Conservation (phyloP, 805 yeast genomes). For the Lachancea sp. region DNA sequence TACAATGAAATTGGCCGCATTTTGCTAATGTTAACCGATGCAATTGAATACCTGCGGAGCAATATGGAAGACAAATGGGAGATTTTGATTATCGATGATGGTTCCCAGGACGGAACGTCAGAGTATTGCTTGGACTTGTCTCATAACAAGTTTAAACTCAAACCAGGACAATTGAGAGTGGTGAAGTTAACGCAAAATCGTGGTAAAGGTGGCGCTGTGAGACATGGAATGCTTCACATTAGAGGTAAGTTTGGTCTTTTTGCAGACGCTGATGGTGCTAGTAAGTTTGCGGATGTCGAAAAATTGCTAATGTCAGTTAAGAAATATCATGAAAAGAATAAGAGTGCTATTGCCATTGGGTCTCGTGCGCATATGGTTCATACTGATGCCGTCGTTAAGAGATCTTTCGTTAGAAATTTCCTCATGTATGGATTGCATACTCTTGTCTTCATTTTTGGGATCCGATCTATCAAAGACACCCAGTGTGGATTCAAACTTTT, state of each 20-base stretch:
- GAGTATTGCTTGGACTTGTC: slow-evolving; percentile 62
- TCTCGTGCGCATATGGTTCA: slow-evolving; percentile 95
- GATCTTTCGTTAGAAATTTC: slow-evolving; percentile 81
- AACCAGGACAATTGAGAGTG: slow-evolving; percentile 61
- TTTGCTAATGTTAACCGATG: slow-evolving; percentile 63
- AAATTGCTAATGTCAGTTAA: slow-evolving; percentile 44
- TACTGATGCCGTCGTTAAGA: slow-evolving; percentile 93
- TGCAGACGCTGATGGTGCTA: slow-evolving; percentile 98
- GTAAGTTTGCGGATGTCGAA: slow-evolving; percentile 63
- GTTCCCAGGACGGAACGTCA: slow-evolving; percentile 76
- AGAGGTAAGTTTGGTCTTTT: slow-evolving; percentile 72
- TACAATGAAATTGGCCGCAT: slow-evolving; percentile 78
- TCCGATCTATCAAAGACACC: slow-evolving; percentile 80
- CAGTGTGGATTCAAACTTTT: slow-evolving; percentile 97
- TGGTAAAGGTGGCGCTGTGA: slow-evolving; percentile 96
- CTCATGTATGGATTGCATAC: slow-evolving; percentile 90
- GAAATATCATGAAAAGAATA: slow-evolving; percentile 15
- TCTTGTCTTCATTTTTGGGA: slow-evolving; percentile 82
- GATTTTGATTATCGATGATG: slow-evolving; percentile 85
- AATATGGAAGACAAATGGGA: slow-evolving; percentile 42
- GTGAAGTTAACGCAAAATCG: slow-evolving; percentile 67
- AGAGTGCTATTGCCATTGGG: slow-evolving; percentile 73
- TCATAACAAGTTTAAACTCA: slow-evolving; percentile 37
- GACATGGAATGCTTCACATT: slow-evolving; percentile 77
- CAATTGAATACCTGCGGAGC: slow-evolving; percentile 46